A percentile compares a stretch with the other conserved stretches of the same genome.
Evolutionary conservation across 441 rosid species (phyloP).

Genomic region (Arabidopsis hybrid): DNA sequence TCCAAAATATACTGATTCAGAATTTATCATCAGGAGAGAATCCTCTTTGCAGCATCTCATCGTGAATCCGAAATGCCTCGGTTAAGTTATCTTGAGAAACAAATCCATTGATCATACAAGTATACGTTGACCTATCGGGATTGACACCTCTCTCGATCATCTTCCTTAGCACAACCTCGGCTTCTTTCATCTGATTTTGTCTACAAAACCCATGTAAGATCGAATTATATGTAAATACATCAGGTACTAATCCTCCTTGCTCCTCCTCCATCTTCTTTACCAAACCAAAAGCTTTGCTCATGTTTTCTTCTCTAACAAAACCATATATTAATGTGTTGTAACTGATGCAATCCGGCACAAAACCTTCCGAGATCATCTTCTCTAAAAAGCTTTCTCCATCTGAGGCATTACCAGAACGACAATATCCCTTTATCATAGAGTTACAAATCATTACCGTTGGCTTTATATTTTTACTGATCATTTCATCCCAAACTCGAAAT

Average conservation of each 20-base stretch:
- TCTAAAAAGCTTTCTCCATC: conserved; percentile 65
- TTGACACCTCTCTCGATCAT: conserved; percentile 70
- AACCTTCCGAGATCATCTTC: conserved; percentile 66
- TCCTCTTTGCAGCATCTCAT: conserved; percentile 86
- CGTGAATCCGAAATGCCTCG: conserved; percentile 85
- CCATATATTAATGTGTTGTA: conserved; percentile 81
- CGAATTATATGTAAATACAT: conserved; percentile 68
- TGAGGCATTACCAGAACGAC: conserved; percentile 65
- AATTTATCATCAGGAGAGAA: conserved; percentile 83
- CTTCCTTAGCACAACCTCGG: conserved; percentile 61
- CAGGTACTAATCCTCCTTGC: conserved; percentile 55
- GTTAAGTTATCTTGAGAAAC: conserved; percentile 76
- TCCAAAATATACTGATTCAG: conserved; percentile 38
- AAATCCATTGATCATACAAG: conserved; percentile 77
- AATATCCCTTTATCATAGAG: conserved; percentile 75
- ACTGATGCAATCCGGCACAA: conserved; percentile 69
- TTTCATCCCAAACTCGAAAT: conserved; percentile 78
- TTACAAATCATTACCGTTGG: conserved; percentile 74
- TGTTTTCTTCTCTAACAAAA: conserved; percentile 70
- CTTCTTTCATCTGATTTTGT: conserved; percentile 83
- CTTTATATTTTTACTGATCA: conserved; percentile 62
- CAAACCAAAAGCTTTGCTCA: conserved; percentile 68
- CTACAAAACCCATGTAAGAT: conserved; percentile 77
- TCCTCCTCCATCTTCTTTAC: conserved; percentile 68
- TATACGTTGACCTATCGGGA: conserved; percentile 79